Evolutionary conservation across 2,329 filamentous ascomycete genomes (phyloP), one percentile per base, ranked within the genome.

Genomic region (Onygena corvina): DNA sequence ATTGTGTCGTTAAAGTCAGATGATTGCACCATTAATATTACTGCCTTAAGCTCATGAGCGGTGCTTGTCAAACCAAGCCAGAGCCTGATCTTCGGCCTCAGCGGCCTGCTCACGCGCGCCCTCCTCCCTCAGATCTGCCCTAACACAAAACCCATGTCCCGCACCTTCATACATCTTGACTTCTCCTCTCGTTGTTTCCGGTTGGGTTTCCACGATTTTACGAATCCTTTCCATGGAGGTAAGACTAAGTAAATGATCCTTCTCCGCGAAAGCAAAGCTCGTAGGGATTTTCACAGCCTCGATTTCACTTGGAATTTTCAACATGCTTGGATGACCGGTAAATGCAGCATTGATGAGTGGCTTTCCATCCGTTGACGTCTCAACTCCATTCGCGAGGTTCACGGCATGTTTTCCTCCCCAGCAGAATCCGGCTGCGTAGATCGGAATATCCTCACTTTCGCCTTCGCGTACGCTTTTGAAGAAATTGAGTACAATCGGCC

Each of bases 361-460:
- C 18, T 57, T 54, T 1, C 54, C 60, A 52, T 59, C 50, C 1
- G 54, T 54, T 11, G 29, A 3, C 3, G 29, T 31, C 18, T 53
- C 50, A 29, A 49, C 52, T 52, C 68, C 65, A 12, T 69, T 67
- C 8, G 70, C 65, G 2, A 81, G 68, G n/a, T 70, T 59, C 6
- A 77, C 59, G 2, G 69, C 63, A 54, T 79, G 71, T 53, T 75
- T 74, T 20, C 76, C 79, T 20, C 79, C 79, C 78, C 78, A 82
- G 66, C 77, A 81, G 64, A 79, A 81, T 0, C 79, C 80, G 0
- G 75, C 75, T 0, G 69, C 73, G 18, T 71, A 76, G 40, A 81
- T 62, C 50, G 68, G 70, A 4, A 68, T 57, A 11, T 57, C 50
- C 14, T 59, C 50, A n/a, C 60, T 58, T 49, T 59, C 55, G 16